phyloP scores from a whole-genome alignment of 108 stramenopile genomes.

The Aurantiochytrium sp. region DNA sequence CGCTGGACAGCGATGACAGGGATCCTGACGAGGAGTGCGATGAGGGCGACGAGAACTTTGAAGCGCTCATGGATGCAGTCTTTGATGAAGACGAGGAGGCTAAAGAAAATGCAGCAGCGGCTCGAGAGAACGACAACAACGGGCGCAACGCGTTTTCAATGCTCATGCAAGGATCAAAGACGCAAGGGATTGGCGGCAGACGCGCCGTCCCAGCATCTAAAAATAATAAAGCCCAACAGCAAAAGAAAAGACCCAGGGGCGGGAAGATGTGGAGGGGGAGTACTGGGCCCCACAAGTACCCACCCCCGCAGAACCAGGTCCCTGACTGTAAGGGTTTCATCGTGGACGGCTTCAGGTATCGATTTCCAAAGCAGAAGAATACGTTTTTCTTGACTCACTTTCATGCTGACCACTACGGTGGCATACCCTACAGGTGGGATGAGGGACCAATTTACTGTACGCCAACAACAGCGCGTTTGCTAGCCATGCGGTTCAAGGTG shows the following conservation, averaged over 20 bases:
- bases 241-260: too few species aligned
- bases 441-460: neutral
- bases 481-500: neutral
- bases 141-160: neutral
- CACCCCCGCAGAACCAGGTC: neutral
- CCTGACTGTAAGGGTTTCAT: neutral
- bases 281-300: neutral
- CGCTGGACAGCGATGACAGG: neutral
- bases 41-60: neutral
- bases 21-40: neutral
- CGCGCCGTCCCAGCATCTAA: neutral
- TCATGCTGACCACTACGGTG: neutral
- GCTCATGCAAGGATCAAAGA: neutral
- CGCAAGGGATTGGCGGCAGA: too few species aligned
- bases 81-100: neutral
- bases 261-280: too few species aligned
- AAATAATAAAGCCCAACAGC: neutral
- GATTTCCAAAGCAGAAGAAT: neutral
- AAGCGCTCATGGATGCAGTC: neutral
- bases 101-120: neutral
- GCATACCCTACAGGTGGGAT: neutral
- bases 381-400: neutral
- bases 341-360: neutral
- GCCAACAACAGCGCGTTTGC: neutral
- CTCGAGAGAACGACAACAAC: neutral